phyloP scores from a whole-genome alignment of 2,329 filamentous ascomycete genomes.

The Sclerotinia subarctica region DNA sequence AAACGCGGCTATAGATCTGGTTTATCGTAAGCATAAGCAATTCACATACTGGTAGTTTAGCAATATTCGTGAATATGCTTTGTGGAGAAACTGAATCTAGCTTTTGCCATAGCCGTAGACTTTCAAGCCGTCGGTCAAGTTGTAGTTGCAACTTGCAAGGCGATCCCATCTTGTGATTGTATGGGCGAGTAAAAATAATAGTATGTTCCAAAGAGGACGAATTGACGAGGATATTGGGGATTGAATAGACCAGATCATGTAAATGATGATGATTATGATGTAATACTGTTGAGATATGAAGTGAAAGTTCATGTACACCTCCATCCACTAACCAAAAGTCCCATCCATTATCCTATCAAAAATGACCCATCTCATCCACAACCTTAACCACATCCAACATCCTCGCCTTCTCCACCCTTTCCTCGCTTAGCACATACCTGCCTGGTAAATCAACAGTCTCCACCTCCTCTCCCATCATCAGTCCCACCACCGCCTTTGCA shows the following conservation, averaged over 20 bases:
- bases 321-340: neutral
- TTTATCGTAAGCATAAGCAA: no score
- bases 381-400: conserved; percentile 30
- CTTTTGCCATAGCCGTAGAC: neutral
- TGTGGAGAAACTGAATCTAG: neutral
- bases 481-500: conserved; percentile 59
- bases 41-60: neutral
- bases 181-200: neutral
- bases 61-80: neutral
- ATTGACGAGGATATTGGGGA: neutral
- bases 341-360: neutral
- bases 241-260: neutral
- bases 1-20: no score
- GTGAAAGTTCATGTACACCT: no score
- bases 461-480: conserved; percentile 49
- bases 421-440: conserved; percentile 39
- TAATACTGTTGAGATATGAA: neutral
- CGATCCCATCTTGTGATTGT: neutral
- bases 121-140: neutral
- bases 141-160: neutral
- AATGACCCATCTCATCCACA: conserved; percentile 29
- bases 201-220: neutral
- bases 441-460: conserved; percentile 45
- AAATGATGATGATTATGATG: neutral
- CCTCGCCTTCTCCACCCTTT: conserved; percentile 31